Evolutionary conservation across 2,329 filamentous ascomycete species (phyloP), one percentile per base, ranked within the genome.

Genomic region (Alternaria sp.): DNA sequence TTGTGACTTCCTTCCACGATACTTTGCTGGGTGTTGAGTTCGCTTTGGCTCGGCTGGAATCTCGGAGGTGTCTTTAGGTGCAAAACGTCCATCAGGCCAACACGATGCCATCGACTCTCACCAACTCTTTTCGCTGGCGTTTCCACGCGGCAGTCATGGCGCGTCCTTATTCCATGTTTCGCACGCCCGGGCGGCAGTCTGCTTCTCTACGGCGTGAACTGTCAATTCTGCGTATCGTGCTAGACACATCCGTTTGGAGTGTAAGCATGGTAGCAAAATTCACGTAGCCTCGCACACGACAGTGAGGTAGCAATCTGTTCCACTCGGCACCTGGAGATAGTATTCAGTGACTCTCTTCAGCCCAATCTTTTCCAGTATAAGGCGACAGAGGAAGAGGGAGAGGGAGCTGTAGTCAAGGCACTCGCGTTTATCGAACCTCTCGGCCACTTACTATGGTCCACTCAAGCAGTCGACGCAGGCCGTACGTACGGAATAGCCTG

Each of bases 291-390:
- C 15, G 15, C 8, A 18, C 4, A 41, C 33, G 33, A 41, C 8
- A 8, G 18, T 41, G 15, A n/a, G 33, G 33, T 41, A 41, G 4
- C 33, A 5, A 15, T 41, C 15, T 6, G 10, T 2, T 18, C 9
- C 33, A 0, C 33, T 5, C 33, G 4, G 4, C 1, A n/a, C 33
- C 15, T 41, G 33, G 10, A 0, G 4, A 41, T 4, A n/a, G 0
- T 15, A 1, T 41, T 3, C 4, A 15, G 33, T n/a, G 2, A 41
- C 33, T 41, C 4, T n/a, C 33, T 37, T 37, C 11, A 30, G 28
- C 11, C 28, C 12, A 30, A 30, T 5, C 5, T 11, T 3, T 28
- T 11, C 26, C 28, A 12, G 10, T 12, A 30, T 30, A 12, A 11
- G 28, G 28, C 11, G 28, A 11, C 26, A 23, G 23, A 23, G 23